A percentile compares a stretch with the other conserved stretches of the same genome.
phyloP scores from a whole-genome alignment of 306 rosid species.

The Astragalus glycyphyllos region DNA sequence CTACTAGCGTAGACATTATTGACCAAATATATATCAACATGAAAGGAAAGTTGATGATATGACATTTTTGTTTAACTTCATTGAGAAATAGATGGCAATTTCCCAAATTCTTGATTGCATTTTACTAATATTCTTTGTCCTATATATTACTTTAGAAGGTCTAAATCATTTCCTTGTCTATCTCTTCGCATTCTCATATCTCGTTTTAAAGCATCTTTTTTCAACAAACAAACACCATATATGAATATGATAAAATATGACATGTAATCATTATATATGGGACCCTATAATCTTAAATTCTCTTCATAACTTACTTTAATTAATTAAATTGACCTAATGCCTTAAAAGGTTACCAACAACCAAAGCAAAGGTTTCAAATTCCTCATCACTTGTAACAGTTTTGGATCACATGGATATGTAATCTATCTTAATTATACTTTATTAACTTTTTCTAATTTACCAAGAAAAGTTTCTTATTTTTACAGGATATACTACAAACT shows the following conservation, averaged over 20 bases:
- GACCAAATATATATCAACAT: slow-evolving; percentile 42
- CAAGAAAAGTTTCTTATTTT: slow-evolving; percentile 36
- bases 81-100: slow-evolving; percentile 44
- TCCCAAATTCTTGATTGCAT: slow-evolving; percentile 48
- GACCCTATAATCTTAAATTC: slow-evolving; percentile 53
- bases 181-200: slow-evolving; percentile 46
- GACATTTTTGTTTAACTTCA: slow-evolving; percentile 27
- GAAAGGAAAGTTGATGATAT: slow-evolving; percentile 36
- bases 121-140: slow-evolving; percentile 36
- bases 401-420: slow-evolving; percentile 36
- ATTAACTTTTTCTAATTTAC: slow-evolving; percentile 45
- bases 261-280: slow-evolving; percentile 61
- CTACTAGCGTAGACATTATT: slow-evolving; percentile 37
- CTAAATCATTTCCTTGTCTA: slow-evolving; percentile 65
- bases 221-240: slow-evolving; percentile 46
- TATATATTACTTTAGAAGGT: slow-evolving; percentile 62
- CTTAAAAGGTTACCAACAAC: slow-evolving; percentile 51
- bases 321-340: slow-evolving; percentile 43
- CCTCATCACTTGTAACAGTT: slow-evolving; percentile 40
- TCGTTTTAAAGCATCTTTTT: slow-evolving; percentile 59
- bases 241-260: slow-evolving; percentile 55
- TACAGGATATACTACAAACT: slow-evolving; percentile 38
- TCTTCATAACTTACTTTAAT: slow-evolving; percentile 43
- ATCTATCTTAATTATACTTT: slow-evolving; percentile 43
- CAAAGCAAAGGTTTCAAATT: slow-evolving; percentile 50